These are phyloP conservation scores for Karstenula rhodostoma DNA, from an alignment of 2,329 filamentous ascomycete species.

Conservation along the genomic window DNA sequence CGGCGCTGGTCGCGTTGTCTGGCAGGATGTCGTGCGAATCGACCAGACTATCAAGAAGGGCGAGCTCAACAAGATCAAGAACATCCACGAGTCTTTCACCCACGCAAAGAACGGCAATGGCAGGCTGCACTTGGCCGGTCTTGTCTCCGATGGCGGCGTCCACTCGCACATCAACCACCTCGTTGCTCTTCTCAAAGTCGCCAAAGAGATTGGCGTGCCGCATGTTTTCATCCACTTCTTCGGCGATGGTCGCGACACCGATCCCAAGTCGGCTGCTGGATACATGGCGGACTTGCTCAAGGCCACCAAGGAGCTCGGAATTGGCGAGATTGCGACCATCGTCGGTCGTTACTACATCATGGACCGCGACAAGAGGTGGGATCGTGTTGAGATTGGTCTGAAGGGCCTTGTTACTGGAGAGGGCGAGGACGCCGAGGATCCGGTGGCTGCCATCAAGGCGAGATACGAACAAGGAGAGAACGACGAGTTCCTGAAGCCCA, in stretches of 20 bases:
- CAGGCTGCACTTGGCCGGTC: conserved; percentile 87
- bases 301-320: conserved; percentile 81
- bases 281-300: conserved; percentile 89
- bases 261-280: conserved; percentile 88
- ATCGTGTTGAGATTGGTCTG: conserved; percentile 87
- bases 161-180: conserved; percentile 97
- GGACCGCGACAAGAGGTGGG: conserved; percentile 99
- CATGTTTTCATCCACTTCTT: conserved; percentile 99
- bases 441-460: conserved; percentile 84
- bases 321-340: conserved; percentile 88
- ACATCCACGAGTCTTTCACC: conserved; percentile 79
- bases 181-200: conserved; percentile 84
- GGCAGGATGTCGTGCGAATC: conserved; percentile 95
- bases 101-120: conserved; percentile 87
- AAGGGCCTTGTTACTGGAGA: conserved; percentile 87
- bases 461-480: conserved; percentile 88
- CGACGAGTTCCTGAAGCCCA: conserved; percentile 98
- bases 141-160: conserved; percentile 95
- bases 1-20: conserved; percentile 94
- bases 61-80: conserved; percentile 77
- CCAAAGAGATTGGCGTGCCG: conserved; percentile 86
- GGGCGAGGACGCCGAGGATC: conserved; percentile 84
- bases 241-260: conserved; percentile 95
- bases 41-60: conserved; percentile 89
- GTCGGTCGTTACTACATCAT: conserved; percentile 98